Evolutionary conservation across 2,329 filamentous ascomycete genomes (phyloP).

Genomic region (Arthrobotrys iridis): DNA sequence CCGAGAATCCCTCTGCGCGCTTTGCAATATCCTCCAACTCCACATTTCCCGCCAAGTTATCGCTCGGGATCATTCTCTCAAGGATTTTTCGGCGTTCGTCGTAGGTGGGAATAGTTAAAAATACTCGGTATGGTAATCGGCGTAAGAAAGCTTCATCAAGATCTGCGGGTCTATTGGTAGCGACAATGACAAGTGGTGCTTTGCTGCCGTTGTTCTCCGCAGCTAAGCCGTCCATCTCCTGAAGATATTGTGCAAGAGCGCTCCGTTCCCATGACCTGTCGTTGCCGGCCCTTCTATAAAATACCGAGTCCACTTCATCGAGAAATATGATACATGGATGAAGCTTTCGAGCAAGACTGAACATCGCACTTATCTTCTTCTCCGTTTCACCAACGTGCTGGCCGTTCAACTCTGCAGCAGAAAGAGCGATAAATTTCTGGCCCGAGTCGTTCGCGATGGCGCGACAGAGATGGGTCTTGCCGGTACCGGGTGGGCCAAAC

Average conservation of each 20-base stretch:
- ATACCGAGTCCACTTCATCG: slow-evolving; percentile 41
- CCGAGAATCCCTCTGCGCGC: slow-evolving; percentile 29
- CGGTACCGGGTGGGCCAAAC: slow-evolving; percentile 35
- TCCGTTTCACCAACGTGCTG: slow-evolving; percentile 20
- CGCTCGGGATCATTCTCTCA: slow-evolving; percentile 8
- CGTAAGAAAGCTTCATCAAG: slow-evolving; percentile 40
- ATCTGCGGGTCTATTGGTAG: slow-evolving; percentile 26
- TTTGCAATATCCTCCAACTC: slow-evolving; percentile 23
- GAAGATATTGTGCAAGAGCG: slow-evolving; percentile 17
- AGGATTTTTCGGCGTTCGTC: slow-evolving; percentile 24
- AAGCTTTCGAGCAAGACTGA: slow-evolving; percentile 32
- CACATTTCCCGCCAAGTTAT: slow-evolving; percentile 6
- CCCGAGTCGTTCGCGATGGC: slow-evolving; percentile 23
- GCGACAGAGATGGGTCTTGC: slow-evolving; percentile 42
- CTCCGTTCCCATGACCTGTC: slow-evolving; percentile 30
- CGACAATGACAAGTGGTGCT: slow-evolving; percentile 37
- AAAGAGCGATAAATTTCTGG: slow-evolving; percentile 6
- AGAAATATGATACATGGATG: slow-evolving; percentile 38
- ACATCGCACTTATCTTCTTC: slow-evolving; percentile 22
- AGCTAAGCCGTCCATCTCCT: slow-evolving; percentile 33
- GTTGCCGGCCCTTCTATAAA: slow-evolving; percentile 9
- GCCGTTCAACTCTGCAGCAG: slow-evolving; percentile 19
- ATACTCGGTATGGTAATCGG: slow-evolving; percentile 18
- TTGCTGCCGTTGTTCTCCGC: slow-evolving; percentile 1
- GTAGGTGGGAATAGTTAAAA: slow-evolving; percentile 3